Base-by-base conservation (phyloP, 805 yeast genomes). In the Sporopachydermia lactativora region DNA sequence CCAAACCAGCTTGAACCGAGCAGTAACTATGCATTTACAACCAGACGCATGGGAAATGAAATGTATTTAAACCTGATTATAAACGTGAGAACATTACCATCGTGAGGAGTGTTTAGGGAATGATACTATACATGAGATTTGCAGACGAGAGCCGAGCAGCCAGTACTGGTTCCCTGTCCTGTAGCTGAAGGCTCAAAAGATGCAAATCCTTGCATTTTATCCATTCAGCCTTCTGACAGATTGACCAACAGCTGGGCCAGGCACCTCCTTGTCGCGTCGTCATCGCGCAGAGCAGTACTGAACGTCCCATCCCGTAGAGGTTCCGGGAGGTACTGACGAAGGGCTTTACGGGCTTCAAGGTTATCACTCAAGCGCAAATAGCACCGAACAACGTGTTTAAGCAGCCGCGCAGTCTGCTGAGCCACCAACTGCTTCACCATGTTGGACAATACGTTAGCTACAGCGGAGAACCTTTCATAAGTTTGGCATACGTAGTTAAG, bases 331-430 rank as follows among this genome's bases (percentile, higher is more conserved):
- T 83, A 78, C 43, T 76, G 80, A 37, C 82, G 77, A 48, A 89
- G 66, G 0, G 95, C 86, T 47, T 81, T 81, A 48, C 96, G 70
- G 2, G 97, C 96, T 47, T 94, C 94, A 28, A 76, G 66, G 52
- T 89, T 88, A 55, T 89, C 98, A 37, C 92, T 76, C 38, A 89
- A 67, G 47, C 98, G 72, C 62, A 89, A 66, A 55, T 89, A 89
- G 57, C 98, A 89, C 56, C 96, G 73, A 18, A 89, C 92, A 24
- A 89, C 95, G 55, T 92, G 97, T 56, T 89, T 88, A 45, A 89
- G 66, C 39, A 89, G 65, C 50, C 97, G 71, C 1, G 89, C 86
- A 0, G 95, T 81, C 43, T 81, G 84, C 47, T 75, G 70, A 39
- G 72, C 71, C 2, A 77, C 75, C 45, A 89, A 64, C 60, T 89